Conservation (phyloP, 2,329 filamentous ascomycete species). For the Tolypocladium inflatum region DNA sequence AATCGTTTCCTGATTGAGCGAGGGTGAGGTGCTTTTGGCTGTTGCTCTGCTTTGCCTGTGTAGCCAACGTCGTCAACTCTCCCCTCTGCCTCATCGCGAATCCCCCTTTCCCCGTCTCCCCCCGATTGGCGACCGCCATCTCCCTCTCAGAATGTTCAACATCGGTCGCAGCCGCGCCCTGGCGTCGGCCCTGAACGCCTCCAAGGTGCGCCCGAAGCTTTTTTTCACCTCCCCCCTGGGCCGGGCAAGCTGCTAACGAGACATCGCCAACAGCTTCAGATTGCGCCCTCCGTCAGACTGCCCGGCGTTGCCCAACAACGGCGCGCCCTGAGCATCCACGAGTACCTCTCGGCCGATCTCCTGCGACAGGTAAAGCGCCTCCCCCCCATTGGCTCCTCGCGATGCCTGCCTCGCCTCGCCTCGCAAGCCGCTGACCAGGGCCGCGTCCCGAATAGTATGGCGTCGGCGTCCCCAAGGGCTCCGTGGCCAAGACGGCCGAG, state of each 20-base stretch:
- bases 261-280: constrained; percentile 13
- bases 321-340: constrained; percentile 91
- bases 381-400: constrained; percentile 5
- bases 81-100: constrained; percentile 5
- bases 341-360: constrained; percentile 92
- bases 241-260: constrained; percentile 1
- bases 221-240: constrained; percentile 6
- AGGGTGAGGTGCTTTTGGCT: constrained; percentile 2
- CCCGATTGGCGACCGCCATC: constrained; percentile 8
- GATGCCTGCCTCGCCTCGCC: not conserved
- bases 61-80: constrained; percentile 3
- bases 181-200: constrained; percentile 68
- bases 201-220: constrained; percentile 49
- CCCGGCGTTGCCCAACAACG: constrained; percentile 67
- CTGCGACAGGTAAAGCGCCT: constrained; percentile 54
- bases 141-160: constrained; percentile 64
- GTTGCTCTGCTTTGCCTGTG: not conserved
- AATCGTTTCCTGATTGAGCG: constrained; percentile 11
- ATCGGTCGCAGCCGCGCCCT: constrained; percentile 73
- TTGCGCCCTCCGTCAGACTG: constrained; percentile 42
- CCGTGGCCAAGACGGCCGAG: constrained; percentile 70
- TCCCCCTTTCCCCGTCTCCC: constrained; percentile 8
- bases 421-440: constrained; percentile 6
- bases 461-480: constrained; percentile 82
- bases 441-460: constrained; percentile 58